Evolutionary conservation across 257 asterid genomes (phyloP), one percentile per base, ranked within the genome.

Genomic region (Striga asiatica): DNA sequence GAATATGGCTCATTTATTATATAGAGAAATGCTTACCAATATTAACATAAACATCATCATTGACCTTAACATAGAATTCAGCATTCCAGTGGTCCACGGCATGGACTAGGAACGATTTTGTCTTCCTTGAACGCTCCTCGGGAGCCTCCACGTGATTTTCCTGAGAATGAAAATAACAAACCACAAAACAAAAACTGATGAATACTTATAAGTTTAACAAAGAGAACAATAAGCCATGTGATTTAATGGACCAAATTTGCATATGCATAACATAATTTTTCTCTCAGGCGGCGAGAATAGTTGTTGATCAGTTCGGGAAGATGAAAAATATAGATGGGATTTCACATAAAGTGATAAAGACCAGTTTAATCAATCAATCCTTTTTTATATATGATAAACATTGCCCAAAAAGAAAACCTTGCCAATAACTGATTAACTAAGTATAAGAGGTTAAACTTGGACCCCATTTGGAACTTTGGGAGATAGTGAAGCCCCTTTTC

Each of bases 1-100:
- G 53, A 31, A 25, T 61, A 48, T 45, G 1, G 47, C 35, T 10
- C 6, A 29, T 5, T 1, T 5, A 29, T 5, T 14, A 42, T 20
- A 29, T 54, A 19, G 37, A 31, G 49, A n/a, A 56, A 49, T 50
- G 39, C 60, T 10, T 83, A 85, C 96, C 97, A 50, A 89, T 81
- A 67, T 89, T 78, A 51, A 83, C 73, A 73, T 77, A 85, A 63
- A 85, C 71, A 83, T 86, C 89, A 67, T 89, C 97, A 59, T 78
- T 85, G 69, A 80, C 76, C 86, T 89, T 85, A 43, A 54, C 74
- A 56, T 77, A 89, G 66, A 85, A 89, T 52, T 83, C 96, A 29
- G 97, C 88, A 76, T 81, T 92, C 97, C 97, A 85, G 19, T 74
- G 78, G 65, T 81, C 88, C 62, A 78, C 93, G 34, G 96, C 96